A percentile compares a stretch with the other conserved stretches of the same genome.
These are phyloP conservation scores for Coemansia sp. DNA, from an alignment of 192 early-diverging fungal genomes.

Conservation along the genomic window DNA sequence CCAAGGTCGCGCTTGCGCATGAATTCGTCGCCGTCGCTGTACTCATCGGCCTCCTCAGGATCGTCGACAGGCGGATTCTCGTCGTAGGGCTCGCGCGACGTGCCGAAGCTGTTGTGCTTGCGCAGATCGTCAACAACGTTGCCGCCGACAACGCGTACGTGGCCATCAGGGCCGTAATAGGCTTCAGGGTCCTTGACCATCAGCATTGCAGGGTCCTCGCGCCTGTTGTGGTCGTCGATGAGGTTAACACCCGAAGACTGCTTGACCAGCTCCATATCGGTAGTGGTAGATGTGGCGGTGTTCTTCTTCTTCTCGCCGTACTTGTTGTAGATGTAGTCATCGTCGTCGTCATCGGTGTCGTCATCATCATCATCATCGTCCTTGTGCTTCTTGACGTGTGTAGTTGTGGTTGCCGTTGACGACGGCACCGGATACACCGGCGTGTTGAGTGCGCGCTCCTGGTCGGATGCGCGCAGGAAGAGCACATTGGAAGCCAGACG, in stretches of 20 bases:
- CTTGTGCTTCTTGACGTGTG: slow-evolving; percentile 40
- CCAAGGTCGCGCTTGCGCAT: slow-evolving; percentile 50
- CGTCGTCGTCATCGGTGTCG: slow-evolving; percentile 40
- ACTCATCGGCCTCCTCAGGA: slow-evolving; percentile 51
- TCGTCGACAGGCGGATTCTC: slow-evolving; percentile 52
- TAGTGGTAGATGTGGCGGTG: slow-evolving; percentile 31
- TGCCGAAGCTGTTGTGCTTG: slow-evolving; percentile 44
- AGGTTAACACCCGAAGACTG: slow-evolving; percentile 50
- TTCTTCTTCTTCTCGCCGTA: slow-evolving; percentile 55
- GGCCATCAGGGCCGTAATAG: slow-evolving; percentile 47
- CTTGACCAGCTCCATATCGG: slow-evolving; percentile 53
- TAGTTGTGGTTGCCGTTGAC: slow-evolving; percentile 11
- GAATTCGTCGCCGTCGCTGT: slow-evolving; percentile 51
- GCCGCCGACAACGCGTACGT: slow-evolving; percentile 44
- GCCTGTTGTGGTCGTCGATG: slow-evolving; percentile 52
- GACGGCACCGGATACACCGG: slow-evolving; percentile 44
- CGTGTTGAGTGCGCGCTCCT: slow-evolving; percentile 51
- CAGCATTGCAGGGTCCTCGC: slow-evolving; percentile 52
- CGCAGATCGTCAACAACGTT: slow-evolving; percentile 53
- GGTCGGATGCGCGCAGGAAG: slow-evolving; percentile 44
- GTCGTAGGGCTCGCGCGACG: slow-evolving; percentile 44
- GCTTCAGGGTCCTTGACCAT: slow-evolving; percentile 51
- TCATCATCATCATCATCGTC: slow-evolving; percentile 39
- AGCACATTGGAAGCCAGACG: slow-evolving; percentile 48
- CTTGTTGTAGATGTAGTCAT: slow-evolving; percentile 52